Percentiles rank a stretch among this genome's conserved stretches.
Conservation (phyloP, 345 rosid species). For the Pelargonium nanum region DNA sequence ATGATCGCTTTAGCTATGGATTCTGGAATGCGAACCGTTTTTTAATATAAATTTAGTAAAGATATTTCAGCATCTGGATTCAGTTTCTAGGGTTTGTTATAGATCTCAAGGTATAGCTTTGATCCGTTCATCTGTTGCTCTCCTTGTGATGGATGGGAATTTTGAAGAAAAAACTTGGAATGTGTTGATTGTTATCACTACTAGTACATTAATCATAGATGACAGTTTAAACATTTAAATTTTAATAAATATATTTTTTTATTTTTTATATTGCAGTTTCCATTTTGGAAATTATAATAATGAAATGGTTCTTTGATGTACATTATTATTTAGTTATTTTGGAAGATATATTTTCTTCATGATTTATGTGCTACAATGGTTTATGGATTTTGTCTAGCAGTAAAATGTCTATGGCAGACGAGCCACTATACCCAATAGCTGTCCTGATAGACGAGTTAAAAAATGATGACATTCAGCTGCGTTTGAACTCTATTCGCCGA, state of each 20-base stretch:
- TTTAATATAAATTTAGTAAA: neutral
- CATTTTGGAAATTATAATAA: too few relatives aligned
- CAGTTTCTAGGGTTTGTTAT: slow-evolving; percentile 16
- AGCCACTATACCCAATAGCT: slow-evolving; percentile 84
- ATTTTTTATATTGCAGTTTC: too few relatives aligned
- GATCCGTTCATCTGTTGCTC: neutral
- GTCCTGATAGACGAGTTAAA: slow-evolving; percentile 83
- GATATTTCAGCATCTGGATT: slow-evolving; percentile 2
- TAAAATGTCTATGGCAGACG: slow-evolving; percentile 68
- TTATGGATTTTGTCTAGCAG: neutral
- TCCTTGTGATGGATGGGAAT: neutral
- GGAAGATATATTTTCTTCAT: neutral
- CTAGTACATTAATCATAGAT: too few relatives aligned
- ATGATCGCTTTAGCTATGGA: slow-evolving; percentile 2
- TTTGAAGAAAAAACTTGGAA: slow-evolving; percentile 2
- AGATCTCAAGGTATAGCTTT: slow-evolving; percentile 12
- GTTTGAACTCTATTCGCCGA: slow-evolving; percentile 79
- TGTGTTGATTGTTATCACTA: neutral
- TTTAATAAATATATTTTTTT: too few relatives aligned
- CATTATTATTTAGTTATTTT: neutral
- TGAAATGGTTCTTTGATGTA: neutral
- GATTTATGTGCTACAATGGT: slow-evolving; percentile 5
- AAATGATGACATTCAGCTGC: slow-evolving; percentile 91
- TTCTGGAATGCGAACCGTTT: neutral
- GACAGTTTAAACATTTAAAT: too few relatives aligned